Evolutionary conservation across 768 basidiomycete species (phyloP).

Genomic region (Dioszegia crocea): DNA sequence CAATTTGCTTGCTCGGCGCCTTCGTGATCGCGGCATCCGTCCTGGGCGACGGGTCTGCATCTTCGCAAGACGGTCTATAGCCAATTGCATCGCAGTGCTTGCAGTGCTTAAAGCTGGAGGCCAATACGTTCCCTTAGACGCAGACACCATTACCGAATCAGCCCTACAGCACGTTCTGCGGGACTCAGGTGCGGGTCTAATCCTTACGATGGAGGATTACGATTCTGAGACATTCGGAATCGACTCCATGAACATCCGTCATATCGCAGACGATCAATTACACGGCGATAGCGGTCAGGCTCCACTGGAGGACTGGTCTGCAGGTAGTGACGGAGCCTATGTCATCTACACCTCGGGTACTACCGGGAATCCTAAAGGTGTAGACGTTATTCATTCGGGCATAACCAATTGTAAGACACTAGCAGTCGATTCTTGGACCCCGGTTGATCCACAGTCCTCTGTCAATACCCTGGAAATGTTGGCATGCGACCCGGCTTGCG

Average conservation of each 20-base stretch:
- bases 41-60: slow-evolving; percentile 59
- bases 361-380: slow-evolving; percentile 61
- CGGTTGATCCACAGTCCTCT: slow-evolving; percentile 50
- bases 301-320: slow-evolving; percentile 51
- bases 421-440: not conserved
- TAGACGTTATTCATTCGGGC: slow-evolving; percentile 61
- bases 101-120: slow-evolving; percentile 60
- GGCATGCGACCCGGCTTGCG: slow-evolving; percentile 59
- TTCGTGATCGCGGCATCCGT: slow-evolving; percentile 54
- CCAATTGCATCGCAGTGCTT: slow-evolving; percentile 58
- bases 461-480: slow-evolving; percentile 57
- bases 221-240: slow-evolving; percentile 41
- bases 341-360: slow-evolving; percentile 60
- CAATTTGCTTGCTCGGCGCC: slow-evolving; percentile 54
- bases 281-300: slow-evolving; percentile 22
- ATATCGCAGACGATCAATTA: not conserved
- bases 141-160: slow-evolving; percentile 58
- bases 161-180: slow-evolving; percentile 57
- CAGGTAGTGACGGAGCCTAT: slow-evolving; percentile 54
- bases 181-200: slow-evolving; percentile 54
- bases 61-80: slow-evolving; percentile 58
- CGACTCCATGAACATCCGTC: slow-evolving; percentile 14
- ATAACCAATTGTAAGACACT: slow-evolving; percentile 58
- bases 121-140: slow-evolving; percentile 62
- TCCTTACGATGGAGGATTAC: slow-evolving; percentile 55